phyloP scores from a whole-genome alignment of 768 basidiomycete species.

The Tricholoma saponaceum region DNA sequence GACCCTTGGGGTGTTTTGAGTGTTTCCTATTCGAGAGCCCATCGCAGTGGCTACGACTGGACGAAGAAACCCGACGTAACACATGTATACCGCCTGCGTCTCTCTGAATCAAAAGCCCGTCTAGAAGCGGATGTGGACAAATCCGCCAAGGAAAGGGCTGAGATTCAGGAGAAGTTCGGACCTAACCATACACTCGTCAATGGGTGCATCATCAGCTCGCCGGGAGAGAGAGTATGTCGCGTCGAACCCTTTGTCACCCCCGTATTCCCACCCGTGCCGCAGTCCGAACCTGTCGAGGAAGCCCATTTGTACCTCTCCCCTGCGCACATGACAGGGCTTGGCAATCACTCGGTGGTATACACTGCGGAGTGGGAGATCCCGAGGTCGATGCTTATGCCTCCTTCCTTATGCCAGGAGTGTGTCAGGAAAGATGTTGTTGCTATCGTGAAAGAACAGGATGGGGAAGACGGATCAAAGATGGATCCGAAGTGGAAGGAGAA shows the following conservation, averaged over 20 bases:
- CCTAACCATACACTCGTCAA: background rate
- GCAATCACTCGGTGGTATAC: slow-evolving; percentile 52
- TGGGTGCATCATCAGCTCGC: slow-evolving; percentile 10
- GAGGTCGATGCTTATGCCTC: background rate
- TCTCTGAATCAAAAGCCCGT: slow-evolving; percentile 8
- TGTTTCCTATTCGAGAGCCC: background rate
- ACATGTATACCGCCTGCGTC: slow-evolving; percentile 26
- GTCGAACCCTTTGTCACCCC: slow-evolving; percentile 24
- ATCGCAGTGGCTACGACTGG: slow-evolving; percentile 16
- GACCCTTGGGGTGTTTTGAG: slow-evolving; percentile 35
- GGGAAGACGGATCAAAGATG: slow-evolving; percentile 7
- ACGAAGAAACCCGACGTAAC: slow-evolving; percentile 3
- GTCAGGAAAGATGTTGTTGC: background rate
- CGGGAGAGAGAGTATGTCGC: slow-evolving; percentile 6
- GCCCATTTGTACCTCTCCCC: slow-evolving; percentile 50
- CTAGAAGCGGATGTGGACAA: slow-evolving; percentile 5
- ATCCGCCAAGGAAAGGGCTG: background rate
- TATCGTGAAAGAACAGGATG: slow-evolving; percentile 18
- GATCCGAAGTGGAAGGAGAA: slow-evolving; percentile 4
- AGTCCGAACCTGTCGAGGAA: slow-evolving; percentile 22
- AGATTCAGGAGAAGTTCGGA: background rate
- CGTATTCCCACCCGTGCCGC: slow-evolving; percentile 22
- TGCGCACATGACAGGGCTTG: slow-evolving; percentile 30
- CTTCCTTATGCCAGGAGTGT: background rate
- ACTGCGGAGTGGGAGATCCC: slow-evolving; percentile 33